phyloP scores from a whole-genome alignment of 306 rosid species.

The Vicia faba region DNA sequence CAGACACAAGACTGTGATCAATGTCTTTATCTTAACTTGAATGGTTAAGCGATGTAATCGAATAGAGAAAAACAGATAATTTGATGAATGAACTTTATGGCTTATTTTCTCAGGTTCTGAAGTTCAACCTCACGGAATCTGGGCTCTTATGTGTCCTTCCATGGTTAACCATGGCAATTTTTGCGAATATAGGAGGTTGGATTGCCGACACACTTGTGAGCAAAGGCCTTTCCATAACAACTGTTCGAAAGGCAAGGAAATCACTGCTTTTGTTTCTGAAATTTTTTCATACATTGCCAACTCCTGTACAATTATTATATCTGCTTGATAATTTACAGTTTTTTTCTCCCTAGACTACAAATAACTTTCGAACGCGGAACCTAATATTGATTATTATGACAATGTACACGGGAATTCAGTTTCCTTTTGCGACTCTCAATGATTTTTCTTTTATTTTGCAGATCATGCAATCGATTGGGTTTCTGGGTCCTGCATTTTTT shows the following conservation, averaged over 20 bases:
- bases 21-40: constrained; percentile 20
- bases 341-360: background rate
- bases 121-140: constrained; percentile 96
- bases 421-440: constrained; percentile 18
- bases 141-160: constrained; percentile 95
- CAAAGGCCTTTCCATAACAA: constrained; percentile 82
- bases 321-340: background rate
- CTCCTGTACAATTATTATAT: constrained; percentile 5
- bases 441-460: constrained; percentile 45
- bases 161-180: constrained; percentile 96
- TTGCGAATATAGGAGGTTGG: constrained; percentile 98
- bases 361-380: constrained; percentile 14
- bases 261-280: constrained; percentile 4
- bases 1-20: constrained; percentile 8
- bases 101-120: constrained; percentile 74
- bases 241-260: constrained; percentile 82
- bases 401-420: background rate
- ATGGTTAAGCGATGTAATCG: constrained; percentile 14
- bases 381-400: constrained; percentile 17
- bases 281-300: constrained; percentile 8
- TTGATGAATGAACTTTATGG: constrained; percentile 36
- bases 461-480: constrained; percentile 95
- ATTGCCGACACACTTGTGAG: constrained; percentile 95
- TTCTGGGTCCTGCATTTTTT: constrained; percentile 92
- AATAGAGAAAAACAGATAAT: constrained; percentile 14